Evolutionary conservation across 805 yeast species (phyloP).

Genomic region (Kregervanrija pseudodelftensis): DNA sequence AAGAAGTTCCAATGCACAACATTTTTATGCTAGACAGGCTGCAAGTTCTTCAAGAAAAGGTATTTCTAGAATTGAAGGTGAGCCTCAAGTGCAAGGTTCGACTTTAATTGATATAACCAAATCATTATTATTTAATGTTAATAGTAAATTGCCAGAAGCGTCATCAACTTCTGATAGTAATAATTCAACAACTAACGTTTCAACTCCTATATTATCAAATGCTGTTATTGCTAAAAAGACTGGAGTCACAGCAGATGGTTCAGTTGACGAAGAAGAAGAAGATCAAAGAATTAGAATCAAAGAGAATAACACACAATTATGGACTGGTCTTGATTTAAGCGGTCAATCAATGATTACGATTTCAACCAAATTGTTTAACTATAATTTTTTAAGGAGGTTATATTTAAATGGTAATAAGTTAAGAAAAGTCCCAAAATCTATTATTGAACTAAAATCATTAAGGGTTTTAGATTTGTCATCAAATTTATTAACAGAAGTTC

Average conservation of each 20-base stretch:
- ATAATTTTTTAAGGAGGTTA: conserved; percentile 76
- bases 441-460: conserved; percentile 62
- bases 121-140: conserved; percentile 19
- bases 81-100: conserved; percentile 20
- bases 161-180: conserved; percentile 12
- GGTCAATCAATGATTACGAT: conserved; percentile 77
- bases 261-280: conserved; percentile 55
- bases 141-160: conserved; percentile 1
- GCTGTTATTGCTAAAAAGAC: conserved; percentile 25
- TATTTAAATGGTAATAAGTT: conserved; percentile 84
- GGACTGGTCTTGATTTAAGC: conserved; percentile 91
- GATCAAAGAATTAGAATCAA: conserved; percentile 55
- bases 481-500: conserved; percentile 65
- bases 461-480: conserved; percentile 81
- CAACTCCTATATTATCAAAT: conserved; percentile 31
- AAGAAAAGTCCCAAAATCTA: conserved; percentile 55
- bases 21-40: conserved; percentile 77
- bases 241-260: conserved; percentile 22
- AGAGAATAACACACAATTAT: conserved; percentile 67
- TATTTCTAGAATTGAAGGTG: conserved; percentile 28
- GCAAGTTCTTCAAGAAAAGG: conserved; percentile 57
- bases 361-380: conserved; percentile 70
- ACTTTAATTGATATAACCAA: conserved; percentile 36
- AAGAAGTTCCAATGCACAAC: conserved; percentile 61
- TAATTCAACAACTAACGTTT: conserved; percentile 28